These are phyloP conservation scores for Pseudomonodictys pantanalensis DNA, from an alignment of 495 filamentous ascomycete genomes.

Conservation along the genomic window DNA sequence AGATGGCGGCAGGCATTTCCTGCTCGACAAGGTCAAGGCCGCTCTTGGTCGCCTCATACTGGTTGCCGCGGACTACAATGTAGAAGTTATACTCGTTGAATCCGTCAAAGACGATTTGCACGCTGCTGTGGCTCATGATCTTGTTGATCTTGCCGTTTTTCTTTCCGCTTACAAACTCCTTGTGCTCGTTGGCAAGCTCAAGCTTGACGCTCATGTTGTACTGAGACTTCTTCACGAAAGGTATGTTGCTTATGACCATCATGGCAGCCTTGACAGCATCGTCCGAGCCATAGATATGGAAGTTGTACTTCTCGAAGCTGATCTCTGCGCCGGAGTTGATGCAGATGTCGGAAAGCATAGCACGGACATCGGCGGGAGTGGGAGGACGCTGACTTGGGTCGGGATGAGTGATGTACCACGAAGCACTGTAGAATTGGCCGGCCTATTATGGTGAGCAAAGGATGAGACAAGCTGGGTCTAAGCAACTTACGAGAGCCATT, in stretches of 20 bases:
- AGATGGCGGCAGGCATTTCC: slow-evolving; percentile 98
- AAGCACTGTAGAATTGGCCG: slow-evolving; percentile 95
- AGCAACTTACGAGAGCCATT: slow-evolving; percentile 74
- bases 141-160: slow-evolving; percentile 99
- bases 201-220: slow-evolving; percentile 97
- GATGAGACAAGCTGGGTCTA: slow-evolving; percentile 23
- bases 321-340: slow-evolving; percentile 94
- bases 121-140: slow-evolving; percentile 98
- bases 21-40: slow-evolving; percentile 92
- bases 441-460: slow-evolving; percentile 55
- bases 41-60: slow-evolving; percentile 88
- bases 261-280: slow-evolving; percentile 92
- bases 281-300: slow-evolving; percentile 91
- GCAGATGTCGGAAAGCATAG: slow-evolving; percentile 93
- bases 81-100: slow-evolving; percentile 99
- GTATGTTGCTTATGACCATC: slow-evolving; percentile 86
- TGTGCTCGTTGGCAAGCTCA: slow-evolving; percentile 97
- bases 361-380: slow-evolving; percentile 69
- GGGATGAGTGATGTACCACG: slow-evolving; percentile 87
- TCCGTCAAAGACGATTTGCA: slow-evolving; percentile 97
- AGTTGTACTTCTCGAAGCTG: slow-evolving; percentile 87
- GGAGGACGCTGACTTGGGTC: slow-evolving; percentile 70
- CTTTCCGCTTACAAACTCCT: slow-evolving; percentile 98
- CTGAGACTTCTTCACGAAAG: slow-evolving; percentile 79
- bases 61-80: slow-evolving; percentile 89